Base-by-base conservation (phyloP, 306 rosid species). In the Neltuma alba region DNA sequence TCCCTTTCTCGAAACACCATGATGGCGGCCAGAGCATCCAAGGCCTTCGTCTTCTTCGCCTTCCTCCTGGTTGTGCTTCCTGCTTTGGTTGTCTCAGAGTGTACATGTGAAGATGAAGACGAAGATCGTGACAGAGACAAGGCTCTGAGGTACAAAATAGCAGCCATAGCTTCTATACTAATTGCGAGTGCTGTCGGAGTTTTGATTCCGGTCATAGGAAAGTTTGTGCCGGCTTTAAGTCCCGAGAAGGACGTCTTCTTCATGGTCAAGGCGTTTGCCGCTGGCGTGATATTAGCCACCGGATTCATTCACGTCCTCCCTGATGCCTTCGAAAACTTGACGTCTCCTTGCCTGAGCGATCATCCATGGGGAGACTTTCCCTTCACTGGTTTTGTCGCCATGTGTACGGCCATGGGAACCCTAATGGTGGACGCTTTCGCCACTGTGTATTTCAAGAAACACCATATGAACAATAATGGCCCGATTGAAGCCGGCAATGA, bases 271-370 rank as follows among this genome's bases (percentile, higher is more conserved):
- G 92, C 97, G 0, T 92, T 94, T 6, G 97, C 97, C 0, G 98
- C 98, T 1, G 94, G 98, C 0, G 98, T 94, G 2, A 94, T 94
- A 5, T 42, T 94, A 0, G 9, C 97, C 0, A 94, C 97, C 0
- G 98, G 93, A 0, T 94, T 94, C 76, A 91, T 94, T 36, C 98
- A 94, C 3, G 90, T 94, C 1, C 81, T 92, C 7, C 97, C 98
- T 0, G 97, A 92, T 21, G 97, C 97, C 0, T 94, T 89, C 38
- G 86, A 82, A 0, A 83, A 15, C 4, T 75, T 94, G 2, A 86
- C 90, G 0, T 85, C 90, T 0, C 86, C 97, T 0, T 64, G 89
- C n/a, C 20, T 92, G 11, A 76, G 64, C 0, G 80, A 89, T 15
- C 76, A 89, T 61, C 93, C 93, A 0, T 92, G 94, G 97, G 76